Percentiles rank a stretch among this genome's conserved stretches.
These are phyloP conservation scores for Hortaea sp. DNA, from an alignment of 2,329 filamentous ascomycete genomes.

Conservation along the genomic window DNA sequence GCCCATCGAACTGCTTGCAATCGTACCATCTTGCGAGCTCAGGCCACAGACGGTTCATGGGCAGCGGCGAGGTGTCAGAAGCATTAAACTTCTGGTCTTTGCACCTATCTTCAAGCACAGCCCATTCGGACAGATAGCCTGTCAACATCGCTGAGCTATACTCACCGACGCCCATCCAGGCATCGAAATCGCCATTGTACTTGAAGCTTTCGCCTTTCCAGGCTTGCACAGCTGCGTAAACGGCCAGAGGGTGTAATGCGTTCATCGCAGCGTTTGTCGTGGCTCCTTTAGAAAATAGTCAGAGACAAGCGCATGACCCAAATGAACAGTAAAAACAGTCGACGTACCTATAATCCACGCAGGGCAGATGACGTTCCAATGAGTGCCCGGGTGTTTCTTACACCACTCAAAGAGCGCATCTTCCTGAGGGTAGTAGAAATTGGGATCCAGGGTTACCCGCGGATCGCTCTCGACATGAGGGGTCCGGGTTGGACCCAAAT, in stretches of 20 bases:
- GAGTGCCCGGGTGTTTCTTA: conserved; percentile 20
- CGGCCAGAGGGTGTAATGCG: conserved; percentile 36
- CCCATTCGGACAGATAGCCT: conserved; percentile 42
- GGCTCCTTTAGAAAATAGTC: neutral
- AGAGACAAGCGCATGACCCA: too few species aligned
- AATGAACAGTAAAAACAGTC: too few species aligned
- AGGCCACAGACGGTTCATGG: conserved; percentile 40
- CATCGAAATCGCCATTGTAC: conserved; percentile 34
- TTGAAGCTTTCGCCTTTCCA: conserved; percentile 31
- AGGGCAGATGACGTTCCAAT: conserved; percentile 41
- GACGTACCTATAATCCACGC: conserved; percentile 28
- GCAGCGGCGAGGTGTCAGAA: conserved; percentile 35
- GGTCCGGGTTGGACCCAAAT: conserved; percentile 34
- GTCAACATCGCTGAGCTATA: conserved; percentile 39
- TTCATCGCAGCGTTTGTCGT: conserved; percentile 37
- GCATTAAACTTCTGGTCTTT: conserved; percentile 37
- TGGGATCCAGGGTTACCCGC: conserved; percentile 34
- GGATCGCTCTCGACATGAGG: conserved; percentile 40
- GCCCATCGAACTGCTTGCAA: conserved; percentile 16
- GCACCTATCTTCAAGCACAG: conserved; percentile 32
- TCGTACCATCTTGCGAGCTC: conserved; percentile 37
- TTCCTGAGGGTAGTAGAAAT: conserved; percentile 49
- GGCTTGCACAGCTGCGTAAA: conserved; percentile 41
- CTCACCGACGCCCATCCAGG: conserved; percentile 36
- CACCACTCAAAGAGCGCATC: conserved; percentile 38